phyloP scores from a whole-genome alignment of 345 rosid species.

The Stellera chamaejasme region DNA sequence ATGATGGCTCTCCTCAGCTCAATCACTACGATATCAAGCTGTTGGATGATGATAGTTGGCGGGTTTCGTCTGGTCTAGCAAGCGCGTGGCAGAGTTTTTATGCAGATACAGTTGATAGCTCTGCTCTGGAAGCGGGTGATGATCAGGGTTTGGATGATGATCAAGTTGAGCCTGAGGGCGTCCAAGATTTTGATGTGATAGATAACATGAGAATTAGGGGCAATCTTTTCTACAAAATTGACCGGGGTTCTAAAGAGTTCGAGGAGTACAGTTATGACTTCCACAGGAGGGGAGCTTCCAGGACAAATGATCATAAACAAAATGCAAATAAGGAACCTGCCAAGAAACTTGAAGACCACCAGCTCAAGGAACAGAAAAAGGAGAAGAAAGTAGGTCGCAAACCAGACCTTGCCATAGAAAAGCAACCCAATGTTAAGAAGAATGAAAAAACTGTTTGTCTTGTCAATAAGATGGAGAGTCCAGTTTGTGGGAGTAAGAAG shows the following conservation, averaged over 20 bases:
- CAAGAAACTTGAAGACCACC: conserved; percentile 19
- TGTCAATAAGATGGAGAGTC: conserved; percentile 10
- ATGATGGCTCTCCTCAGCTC: conserved; percentile 11
- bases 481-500: conserved; percentile 28
- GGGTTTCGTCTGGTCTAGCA: conserved; percentile 50
- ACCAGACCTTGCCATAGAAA: conserved; percentile 9
- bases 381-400: conserved; percentile 13
- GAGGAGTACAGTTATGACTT: conserved; percentile 71
- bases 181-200: conserved; percentile 51
- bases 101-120: conserved; percentile 7
- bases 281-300: conserved; percentile 49
- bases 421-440: conserved; percentile 10
- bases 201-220: conserved; percentile 78
- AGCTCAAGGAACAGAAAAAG: conserved; percentile 24
- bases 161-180: conserved; percentile 15
- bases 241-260: conserved; percentile 64
- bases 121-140: conserved; percentile 12
- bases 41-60: conserved; percentile 71
- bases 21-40: conserved; percentile 44
- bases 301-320: conserved; percentile 27
- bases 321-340: conserved; percentile 18
- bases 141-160: conserved; percentile 16
- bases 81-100: conserved; percentile 35
- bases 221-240: conserved; percentile 76
- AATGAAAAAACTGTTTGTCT: conserved; percentile 10